phyloP scores from a whole-genome alignment of 768 basidiomycete genomes.

The Suillus paluster region DNA sequence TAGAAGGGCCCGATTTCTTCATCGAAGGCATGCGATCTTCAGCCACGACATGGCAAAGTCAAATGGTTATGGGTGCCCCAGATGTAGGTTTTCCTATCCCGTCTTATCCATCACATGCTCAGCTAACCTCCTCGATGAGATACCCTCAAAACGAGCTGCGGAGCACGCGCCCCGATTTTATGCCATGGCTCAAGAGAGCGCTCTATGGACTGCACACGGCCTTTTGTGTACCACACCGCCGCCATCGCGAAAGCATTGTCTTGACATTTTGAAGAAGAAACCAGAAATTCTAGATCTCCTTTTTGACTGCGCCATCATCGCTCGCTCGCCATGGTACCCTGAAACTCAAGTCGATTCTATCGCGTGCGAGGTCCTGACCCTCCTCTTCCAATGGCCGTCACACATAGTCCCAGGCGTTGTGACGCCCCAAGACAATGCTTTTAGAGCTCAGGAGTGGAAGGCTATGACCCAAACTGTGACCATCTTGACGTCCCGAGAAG shows the following conservation, averaged over 20 bases:
- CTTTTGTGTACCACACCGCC: slow-evolving; percentile 19
- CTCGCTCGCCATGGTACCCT: slow-evolving; percentile 32
- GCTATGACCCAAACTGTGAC: slow-evolving; percentile 23
- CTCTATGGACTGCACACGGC: slow-evolving; percentile 14
- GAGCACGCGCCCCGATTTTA: slow-evolving; percentile 32
- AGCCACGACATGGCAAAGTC: slow-evolving; percentile 12
- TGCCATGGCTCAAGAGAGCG: slow-evolving; percentile 26
- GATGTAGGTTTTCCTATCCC: slow-evolving; percentile 1
- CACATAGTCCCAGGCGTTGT: slow-evolving; percentile 28
- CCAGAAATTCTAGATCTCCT: slow-evolving; percentile 26
- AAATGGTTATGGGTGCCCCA: slow-evolving; percentile 6
- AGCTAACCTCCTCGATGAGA: slow-evolving; percentile 9
- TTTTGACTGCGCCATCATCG: slow-evolving; percentile 29
- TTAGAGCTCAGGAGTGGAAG: slow-evolving; percentile 27
- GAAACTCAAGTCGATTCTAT: slow-evolving; percentile 26
- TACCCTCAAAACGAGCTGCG: slow-evolving; percentile 19
- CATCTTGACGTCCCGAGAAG: slow-evolving; percentile 30
- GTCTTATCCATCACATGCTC: not conserved
- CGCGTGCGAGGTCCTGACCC: slow-evolving; percentile 27
- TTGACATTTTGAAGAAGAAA: slow-evolving; percentile 21
- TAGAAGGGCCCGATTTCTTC: slow-evolving; percentile 28
- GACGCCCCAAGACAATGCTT: slow-evolving; percentile 14
- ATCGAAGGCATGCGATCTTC: slow-evolving; percentile 22
- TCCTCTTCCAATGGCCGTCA: slow-evolving; percentile 28
- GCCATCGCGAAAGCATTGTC: slow-evolving; percentile 13